Base-by-base conservation (phyloP, 352 stramenopile species). In the Phytophthora podocarpi region DNA sequence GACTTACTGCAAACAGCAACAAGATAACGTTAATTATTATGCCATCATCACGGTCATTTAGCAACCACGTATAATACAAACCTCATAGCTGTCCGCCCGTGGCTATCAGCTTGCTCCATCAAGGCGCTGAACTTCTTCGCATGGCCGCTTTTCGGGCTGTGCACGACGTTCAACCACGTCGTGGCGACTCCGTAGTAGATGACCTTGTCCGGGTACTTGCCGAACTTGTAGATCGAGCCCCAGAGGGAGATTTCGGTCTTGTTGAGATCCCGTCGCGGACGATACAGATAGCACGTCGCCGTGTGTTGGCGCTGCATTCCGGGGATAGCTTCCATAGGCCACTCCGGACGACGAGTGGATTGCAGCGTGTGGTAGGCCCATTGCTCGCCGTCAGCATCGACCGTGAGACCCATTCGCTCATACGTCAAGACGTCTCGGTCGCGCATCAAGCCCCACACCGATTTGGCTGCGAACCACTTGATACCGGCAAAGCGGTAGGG, bases 191-290 rank as follows among this genome's bases (percentile, higher is more conserved):
- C 65, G 41, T 67, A 70, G 53, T 81, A 67, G 11, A 66, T 71
- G 36, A 76, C 49, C 13, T 67, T 69, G 35, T 72, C 59, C 5
- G 72, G 57, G 13, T 65, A 59, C 11, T 58, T 58, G 23, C 59
- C 68, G 26, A 70, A 67, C 31, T 64, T 67, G 47, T 71, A 66
- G 64, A 77, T 62, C 18, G 62, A 66, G 8, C 64, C 59, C 59
- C 55, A 74, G 20, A 82, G 35, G 60, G 75, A 64, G 41, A 66
- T 59, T 53, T 82, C 63, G 18, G 71, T 55, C 47, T 65, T 70
- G 61, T 70, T 65, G 54, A 54, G 39, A 45, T 62, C 58, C 46
- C 48, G 53, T 37, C 56, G 46, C 32, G 55, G 58, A 42, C 64
- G 49, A 48, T 76, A 77, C 16, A 80, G 13, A 27, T 70, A 74